Percentiles rank a stretch among this genome's conserved stretches.
Conservation (phyloP, 306 rosid genomes). For the Acacia crassicarpa region DNA sequence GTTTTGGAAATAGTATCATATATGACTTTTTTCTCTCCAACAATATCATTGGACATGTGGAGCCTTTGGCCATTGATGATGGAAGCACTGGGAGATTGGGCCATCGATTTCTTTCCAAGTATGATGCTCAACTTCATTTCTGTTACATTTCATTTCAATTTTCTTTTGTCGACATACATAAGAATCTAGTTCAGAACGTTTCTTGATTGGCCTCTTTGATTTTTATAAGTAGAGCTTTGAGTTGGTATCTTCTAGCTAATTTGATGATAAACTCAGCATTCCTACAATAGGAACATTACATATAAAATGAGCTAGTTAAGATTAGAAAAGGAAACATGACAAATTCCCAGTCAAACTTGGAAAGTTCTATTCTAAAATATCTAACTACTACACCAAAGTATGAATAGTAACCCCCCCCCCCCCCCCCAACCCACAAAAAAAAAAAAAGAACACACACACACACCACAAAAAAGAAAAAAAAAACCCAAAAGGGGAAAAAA, state of each 20-base stretch:
- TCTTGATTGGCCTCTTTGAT: conserved; percentile 12
- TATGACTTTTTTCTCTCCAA: conserved; percentile 93
- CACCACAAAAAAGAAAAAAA: too few relatives aligned
- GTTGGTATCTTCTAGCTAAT: conserved; percentile 1
- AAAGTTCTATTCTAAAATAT: not conserved
- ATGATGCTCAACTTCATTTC: conserved; percentile 22
- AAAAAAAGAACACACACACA: too few relatives aligned
- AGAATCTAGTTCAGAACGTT: conserved; percentile 20
- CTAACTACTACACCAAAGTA: not conserved
- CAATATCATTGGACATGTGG: conserved; percentile 96
- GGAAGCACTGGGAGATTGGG: conserved; percentile 92
- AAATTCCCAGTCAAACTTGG: not conserved
- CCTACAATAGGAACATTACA: not conserved
- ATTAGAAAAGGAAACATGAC: not conserved
- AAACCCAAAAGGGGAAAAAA: too few relatives aligned
- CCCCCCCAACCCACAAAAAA: too few relatives aligned
- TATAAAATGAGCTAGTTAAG: conserved; percentile 2
- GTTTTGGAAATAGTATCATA: conserved; percentile 94
- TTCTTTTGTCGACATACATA: not conserved
- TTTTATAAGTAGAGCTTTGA: not conserved
- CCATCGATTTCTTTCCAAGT: conserved; percentile 93
- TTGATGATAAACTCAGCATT: not conserved
- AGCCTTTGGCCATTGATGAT: conserved; percentile 97
- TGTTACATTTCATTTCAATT: not conserved
- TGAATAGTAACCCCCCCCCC: not conserved